phyloP scores from a whole-genome alignment of 345 rosid genomes.

The Eucalyptus sp. region DNA sequence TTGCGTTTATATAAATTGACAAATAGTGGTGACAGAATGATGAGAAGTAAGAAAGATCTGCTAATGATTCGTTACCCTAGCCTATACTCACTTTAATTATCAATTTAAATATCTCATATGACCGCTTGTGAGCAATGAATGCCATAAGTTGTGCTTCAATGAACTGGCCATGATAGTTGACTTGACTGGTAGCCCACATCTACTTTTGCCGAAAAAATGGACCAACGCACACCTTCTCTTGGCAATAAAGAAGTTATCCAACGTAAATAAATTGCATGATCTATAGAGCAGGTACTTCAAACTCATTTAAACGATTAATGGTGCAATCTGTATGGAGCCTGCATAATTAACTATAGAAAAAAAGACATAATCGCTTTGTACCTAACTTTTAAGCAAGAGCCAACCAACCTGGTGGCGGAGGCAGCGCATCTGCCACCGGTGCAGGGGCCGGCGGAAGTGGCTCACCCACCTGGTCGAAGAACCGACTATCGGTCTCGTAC shows the following conservation, averaged over 20 bases:
- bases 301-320: no score
- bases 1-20: no score
- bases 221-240: neutral
- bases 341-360: neutral
- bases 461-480: neutral
- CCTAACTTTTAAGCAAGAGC: neutral
- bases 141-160: neutral
- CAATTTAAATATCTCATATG: no score
- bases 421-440: neutral
- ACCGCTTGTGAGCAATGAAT: no score
- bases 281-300: neutral
- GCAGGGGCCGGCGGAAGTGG: neutral
- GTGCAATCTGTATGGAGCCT: no score
- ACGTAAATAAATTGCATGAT: neutral
- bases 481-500: neutral
- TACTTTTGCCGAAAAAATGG: neutral
- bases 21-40: no score
- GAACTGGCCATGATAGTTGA: neutral
- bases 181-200: neutral
- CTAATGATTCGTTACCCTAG: no score
- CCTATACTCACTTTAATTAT: no score
- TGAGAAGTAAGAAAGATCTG: no score
- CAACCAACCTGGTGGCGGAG: neutral
- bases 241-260: neutral
- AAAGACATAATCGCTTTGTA: neutral